Evolutionary conservation across 2,329 filamentous ascomycete species (phyloP).

Genomic region (Stachybotrys echinatus): DNA sequence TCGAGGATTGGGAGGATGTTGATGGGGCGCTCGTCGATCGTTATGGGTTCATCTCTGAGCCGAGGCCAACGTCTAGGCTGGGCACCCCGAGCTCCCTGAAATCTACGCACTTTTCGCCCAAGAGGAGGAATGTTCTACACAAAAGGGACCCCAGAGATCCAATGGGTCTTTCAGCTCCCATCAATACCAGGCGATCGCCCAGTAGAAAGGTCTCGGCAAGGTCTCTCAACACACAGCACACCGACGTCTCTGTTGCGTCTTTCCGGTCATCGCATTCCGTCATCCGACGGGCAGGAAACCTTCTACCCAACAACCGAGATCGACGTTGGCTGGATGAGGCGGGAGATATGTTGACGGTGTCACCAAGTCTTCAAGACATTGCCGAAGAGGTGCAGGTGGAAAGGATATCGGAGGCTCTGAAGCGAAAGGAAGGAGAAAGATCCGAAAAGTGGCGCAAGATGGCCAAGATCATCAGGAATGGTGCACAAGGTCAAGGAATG

Average conservation of each 20-base stretch:
- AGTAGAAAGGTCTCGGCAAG: conserved; percentile 52
- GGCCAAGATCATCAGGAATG: conserved; percentile 52
- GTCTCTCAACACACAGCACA: conserved; percentile 54
- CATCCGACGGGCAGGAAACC: conserved; percentile 53
- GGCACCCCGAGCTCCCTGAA: conserved; percentile 35
- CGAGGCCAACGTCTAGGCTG: conserved; percentile 34
- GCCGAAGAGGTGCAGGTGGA: conserved; percentile 50
- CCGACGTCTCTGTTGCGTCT: conserved; percentile 45
- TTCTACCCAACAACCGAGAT: conserved; percentile 56
- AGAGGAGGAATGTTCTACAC: conserved; percentile 39
- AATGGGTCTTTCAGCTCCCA: conserved; percentile 31
- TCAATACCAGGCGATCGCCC: conserved; percentile 36
- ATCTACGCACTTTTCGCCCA: conserved; percentile 38
- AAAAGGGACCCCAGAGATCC: conserved; percentile 27
- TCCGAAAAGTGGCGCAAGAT: conserved; percentile 65
- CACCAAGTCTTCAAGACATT: conserved; percentile 51
- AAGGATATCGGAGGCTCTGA: conserved; percentile 48
- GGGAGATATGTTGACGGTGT: conserved; percentile 59
- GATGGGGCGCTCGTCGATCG: conserved; percentile 58
- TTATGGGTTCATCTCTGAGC: conserved; percentile 59
- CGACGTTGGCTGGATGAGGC: conserved; percentile 59
- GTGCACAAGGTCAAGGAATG: conserved; percentile 50
- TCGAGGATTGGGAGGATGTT: conserved; percentile 65
- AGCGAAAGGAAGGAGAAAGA: conserved; percentile 57
- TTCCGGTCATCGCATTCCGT: conserved; percentile 49